These are phyloP conservation scores for Fraxinus dipetala DNA, from an alignment of 305 asterid species.

Conservation along the genomic window DNA sequence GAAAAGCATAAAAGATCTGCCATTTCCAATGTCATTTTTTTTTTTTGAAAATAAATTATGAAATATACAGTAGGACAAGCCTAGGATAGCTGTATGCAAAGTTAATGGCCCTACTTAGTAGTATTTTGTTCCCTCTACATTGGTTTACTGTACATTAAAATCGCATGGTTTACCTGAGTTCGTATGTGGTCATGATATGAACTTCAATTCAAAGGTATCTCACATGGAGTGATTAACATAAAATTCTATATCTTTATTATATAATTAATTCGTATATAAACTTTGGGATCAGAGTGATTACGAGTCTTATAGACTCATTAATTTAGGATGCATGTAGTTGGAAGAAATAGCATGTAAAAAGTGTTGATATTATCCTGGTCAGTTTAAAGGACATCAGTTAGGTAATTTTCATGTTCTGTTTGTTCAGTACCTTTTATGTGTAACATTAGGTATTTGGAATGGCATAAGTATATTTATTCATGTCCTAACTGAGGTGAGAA, in stretches of 20 bases:
- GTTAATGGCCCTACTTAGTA: not conserved
- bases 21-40: not conserved
- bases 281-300: not conserved
- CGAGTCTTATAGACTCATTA: not conserved
- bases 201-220: not conserved
- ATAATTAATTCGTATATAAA: not conserved
- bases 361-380: not conserved
- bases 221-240: not conserved
- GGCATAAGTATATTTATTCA: not conserved
- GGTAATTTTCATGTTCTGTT: constrained; percentile 5
- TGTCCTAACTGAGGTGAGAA: constrained; percentile 16
- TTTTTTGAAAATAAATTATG: not conserved
- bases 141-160: not conserved
- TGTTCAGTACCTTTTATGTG: not conserved
- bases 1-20: not conserved
- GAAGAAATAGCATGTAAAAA: not conserved
- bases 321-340: not conserved
- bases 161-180: not conserved
- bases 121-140: not conserved
- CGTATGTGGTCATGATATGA: not conserved
- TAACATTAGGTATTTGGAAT: constrained; percentile 8
- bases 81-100: not conserved
- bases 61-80: not conserved
- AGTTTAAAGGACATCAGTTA: not conserved
- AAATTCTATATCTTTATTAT: not conserved